Evolutionary conservation across 805 yeast genomes (phyloP), one percentile per base, ranked within the genome.

Genomic region (Candida arabinofermentans): DNA sequence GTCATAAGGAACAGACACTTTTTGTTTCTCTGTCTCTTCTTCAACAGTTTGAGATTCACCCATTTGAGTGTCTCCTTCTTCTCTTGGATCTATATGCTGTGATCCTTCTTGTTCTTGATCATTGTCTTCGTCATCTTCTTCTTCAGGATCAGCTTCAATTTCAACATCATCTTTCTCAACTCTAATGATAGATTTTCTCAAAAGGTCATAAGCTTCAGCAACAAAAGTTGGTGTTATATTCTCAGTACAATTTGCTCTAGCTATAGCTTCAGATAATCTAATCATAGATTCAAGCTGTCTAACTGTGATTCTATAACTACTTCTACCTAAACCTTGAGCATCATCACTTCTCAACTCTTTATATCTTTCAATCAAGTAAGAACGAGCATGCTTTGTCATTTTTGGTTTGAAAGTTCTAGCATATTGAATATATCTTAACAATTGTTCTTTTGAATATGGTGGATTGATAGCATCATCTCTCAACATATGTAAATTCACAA

Each of bases 261-360:
- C 98, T 64, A 93, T 90, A 1, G 96, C 98, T 62, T 93, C 99
- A 3, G 93, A 81, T 44, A 93, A 72, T 59, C 99, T 77, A 51
- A 93, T 83, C 89, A 90, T 78, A 40, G 93, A 83, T 66, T 91
- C 99, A 56, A 93, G 74, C 61, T 93, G 99, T 71, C 99, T 85
- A 27, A 93, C 99, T 0, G 99, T 93, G 54, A 93, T 93, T 62
- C 98, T 73, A 62, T 91, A 91, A 45, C 96, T 84, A 39, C 88
- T 79, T 58, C 91, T 74, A 17, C 86, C 85, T 39, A 83, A 69
- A 1, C 96, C 96, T 61, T 86, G 95, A 2, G 96, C 86, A 63
- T 91, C 98, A 58, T 87, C 93, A 27, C 77, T 77, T 64, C 99
- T 76, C 47, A 91, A 72, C 55, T 86, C 95, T 59, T 86, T 87